These are phyloP conservation scores for Lecanoromycetidae sp. DNA, from an alignment of 2,329 filamentous ascomycete genomes.

Conservation along the genomic window DNA sequence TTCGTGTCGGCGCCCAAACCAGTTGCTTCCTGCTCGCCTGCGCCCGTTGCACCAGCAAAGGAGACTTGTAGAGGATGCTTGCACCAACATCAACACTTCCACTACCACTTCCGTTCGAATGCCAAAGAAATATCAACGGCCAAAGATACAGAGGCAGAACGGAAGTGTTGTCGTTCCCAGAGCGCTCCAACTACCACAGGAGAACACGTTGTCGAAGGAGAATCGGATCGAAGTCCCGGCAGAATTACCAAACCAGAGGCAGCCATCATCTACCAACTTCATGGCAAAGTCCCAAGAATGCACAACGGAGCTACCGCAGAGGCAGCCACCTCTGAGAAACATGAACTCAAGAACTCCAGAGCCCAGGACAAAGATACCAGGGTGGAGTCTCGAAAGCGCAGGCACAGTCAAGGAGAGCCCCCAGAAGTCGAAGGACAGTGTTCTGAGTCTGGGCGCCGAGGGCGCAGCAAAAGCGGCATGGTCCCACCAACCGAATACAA, in stretches of 20 bases:
- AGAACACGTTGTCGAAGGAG: not conserved
- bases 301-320: not conserved
- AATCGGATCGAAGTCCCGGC: not conserved
- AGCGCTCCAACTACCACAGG: not conserved
- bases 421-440: no score
- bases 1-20: not conserved
- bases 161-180: conserved; percentile 3
- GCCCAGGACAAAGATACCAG: not conserved
- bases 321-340: no score
- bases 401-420: not conserved
- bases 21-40: not conserved
- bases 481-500: no score
- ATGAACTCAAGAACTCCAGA: not conserved
- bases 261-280: not conserved
- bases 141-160: conserved; percentile 6
- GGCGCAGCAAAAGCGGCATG: no score
- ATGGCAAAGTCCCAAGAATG: not conserved
- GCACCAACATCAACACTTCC: conserved; percentile 11
- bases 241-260: not conserved
- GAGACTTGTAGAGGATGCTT: conserved; percentile 7
- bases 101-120: conserved; percentile 8
- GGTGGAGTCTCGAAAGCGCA: no score
- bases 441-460: no score
- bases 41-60: not conserved
- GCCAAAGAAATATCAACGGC: not conserved